Conservation (phyloP, 169 alveolate species). For the Cryptosporidium tyzzeri region DNA sequence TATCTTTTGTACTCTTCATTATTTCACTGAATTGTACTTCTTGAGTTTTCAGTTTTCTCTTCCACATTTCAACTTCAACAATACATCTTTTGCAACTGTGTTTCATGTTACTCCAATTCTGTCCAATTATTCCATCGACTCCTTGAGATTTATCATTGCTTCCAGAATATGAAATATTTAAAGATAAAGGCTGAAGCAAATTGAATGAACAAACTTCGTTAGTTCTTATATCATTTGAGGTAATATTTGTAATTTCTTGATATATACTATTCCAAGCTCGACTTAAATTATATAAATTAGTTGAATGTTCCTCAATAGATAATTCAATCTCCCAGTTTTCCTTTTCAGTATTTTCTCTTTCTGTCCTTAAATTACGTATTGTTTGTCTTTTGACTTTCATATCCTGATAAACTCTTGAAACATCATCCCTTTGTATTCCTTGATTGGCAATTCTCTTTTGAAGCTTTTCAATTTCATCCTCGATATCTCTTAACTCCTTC, state of each 20-base stretch:
- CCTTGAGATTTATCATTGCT: slow-evolving; percentile 16
- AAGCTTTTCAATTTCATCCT: slow-evolving; percentile 57
- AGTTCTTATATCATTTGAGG: slow-evolving; percentile 55
- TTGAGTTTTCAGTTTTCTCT: slow-evolving; percentile 60
- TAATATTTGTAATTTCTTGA: slow-evolving; percentile 54
- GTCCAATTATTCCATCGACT: slow-evolving; percentile 57
- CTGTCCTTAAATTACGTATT: slow-evolving; percentile 49
- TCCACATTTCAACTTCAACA: slow-evolving; percentile 76
- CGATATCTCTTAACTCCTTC: slow-evolving; percentile 53
- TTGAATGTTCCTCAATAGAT: slow-evolving; percentile 52
- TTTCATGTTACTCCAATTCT: slow-evolving; percentile 70
- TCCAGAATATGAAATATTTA: slow-evolving; percentile 34
- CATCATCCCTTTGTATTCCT: slow-evolving; percentile 70
- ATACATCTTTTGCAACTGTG: slow-evolving; percentile 71
- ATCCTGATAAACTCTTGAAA: slow-evolving; percentile 74
- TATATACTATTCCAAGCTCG: slow-evolving; percentile 53
- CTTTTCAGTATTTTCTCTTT: slow-evolving; percentile 63
- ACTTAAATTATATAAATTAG: slow-evolving; percentile 31
- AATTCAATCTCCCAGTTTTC: slow-evolving; percentile 73
- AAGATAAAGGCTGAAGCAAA: slow-evolving; percentile 24
- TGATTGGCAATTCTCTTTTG: slow-evolving; percentile 72
- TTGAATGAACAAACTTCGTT: slow-evolving; percentile 39
- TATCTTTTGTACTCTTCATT: slow-evolving; percentile 71
- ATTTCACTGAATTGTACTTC: slow-evolving; percentile 70
- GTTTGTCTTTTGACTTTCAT: slow-evolving; percentile 70